Conservation (phyloP, 169 alveolate genomes). For the Cytauxzoon felis region DNA sequence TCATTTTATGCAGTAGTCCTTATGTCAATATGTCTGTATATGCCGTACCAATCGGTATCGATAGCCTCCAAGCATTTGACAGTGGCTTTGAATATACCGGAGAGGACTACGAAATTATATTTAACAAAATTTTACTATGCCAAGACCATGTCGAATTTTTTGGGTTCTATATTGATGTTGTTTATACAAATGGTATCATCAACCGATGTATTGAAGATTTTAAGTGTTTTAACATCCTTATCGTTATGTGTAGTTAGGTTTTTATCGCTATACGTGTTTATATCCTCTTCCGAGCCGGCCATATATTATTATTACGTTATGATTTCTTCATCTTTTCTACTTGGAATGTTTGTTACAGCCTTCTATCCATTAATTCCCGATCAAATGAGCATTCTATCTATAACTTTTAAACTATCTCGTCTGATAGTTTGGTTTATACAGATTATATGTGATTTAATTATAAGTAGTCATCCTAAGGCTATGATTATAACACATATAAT, state of each 20-base stretch:
- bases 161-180: slow-evolving; percentile 2
- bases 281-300: not conserved
- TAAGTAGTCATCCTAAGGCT: not conserved
- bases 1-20: slow-evolving; percentile 10
- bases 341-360: slow-evolving; percentile 24
- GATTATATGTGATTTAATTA: slow-evolving; percentile 26
- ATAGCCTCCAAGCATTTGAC: slow-evolving; percentile 30
- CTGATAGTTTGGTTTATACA: slow-evolving; percentile 13
- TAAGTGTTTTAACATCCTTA: not conserved
- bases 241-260: not conserved
- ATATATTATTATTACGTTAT: not conserved
- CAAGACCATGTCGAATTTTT: slow-evolving; percentile 11
- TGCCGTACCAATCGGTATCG: slow-evolving; percentile 39
- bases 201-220: slow-evolving; percentile 1
- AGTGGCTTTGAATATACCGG: slow-evolving; percentile 28
- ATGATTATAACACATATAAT: slow-evolving; percentile 2
- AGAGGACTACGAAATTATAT: slow-evolving; percentile 20
- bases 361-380: slow-evolving; percentile 41
- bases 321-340: slow-evolving; percentile 11
- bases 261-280: not conserved
- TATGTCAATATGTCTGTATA: slow-evolving; percentile 25
- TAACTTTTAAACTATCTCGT: slow-evolving; percentile 9
- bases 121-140: slow-evolving; percentile 23
- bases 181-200: slow-evolving; percentile 3
- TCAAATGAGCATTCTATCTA: slow-evolving; percentile 12